Base-by-base conservation (phyloP, 345 rosid genomes). In the Gossypium longicalyx region DNA sequence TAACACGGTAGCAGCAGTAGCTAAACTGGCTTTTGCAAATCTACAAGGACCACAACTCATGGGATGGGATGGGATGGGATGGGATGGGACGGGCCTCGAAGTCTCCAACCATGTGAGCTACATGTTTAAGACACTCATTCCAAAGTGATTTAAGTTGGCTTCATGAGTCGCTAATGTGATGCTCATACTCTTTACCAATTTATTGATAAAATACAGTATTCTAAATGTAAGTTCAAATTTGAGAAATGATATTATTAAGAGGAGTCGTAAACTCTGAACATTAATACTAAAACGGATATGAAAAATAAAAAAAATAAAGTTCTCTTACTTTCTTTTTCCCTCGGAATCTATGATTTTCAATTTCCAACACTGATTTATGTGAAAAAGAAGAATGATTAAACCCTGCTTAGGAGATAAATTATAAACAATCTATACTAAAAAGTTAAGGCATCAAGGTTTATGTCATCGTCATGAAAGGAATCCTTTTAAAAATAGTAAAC, bases 381-480 rank as follows among this genome's bases (percentile, higher is more conserved):
- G 34, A 48, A 13, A 12, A 47, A 67, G 38, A 47, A 22, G 56
- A 10, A 67, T 67, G 13, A 47, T 67, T 47, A 48, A 15, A 12
- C 41, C 67, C 45, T 62, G 67, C 45, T 63, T 17, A 47, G 48
- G 45, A 29, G 4, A 34, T 34, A 16, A 59, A 23, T 29, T 23
- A 59, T 66, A 6, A 20, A 45, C 70, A 43, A 43, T 19, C 27
- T 17, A 63, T 38, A 38, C 48, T 41, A 2, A 64, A 38, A 12
- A 25, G 15, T 59, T 59, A 5, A 38, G 49, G 27, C 27, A 45
- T 45, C 71, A 45, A 45, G 47, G 54, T 45, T 34, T 22, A 13
- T 47, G 43, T 2, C 71, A 48, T 67, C 71, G 15, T 48, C 57
- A 23, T 67, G 72, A 45, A 67, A 48, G 57, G 41, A 47, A 49